Evolutionary conservation across 345 rosid genomes (phyloP).

Genomic region (Acer negundo): DNA sequence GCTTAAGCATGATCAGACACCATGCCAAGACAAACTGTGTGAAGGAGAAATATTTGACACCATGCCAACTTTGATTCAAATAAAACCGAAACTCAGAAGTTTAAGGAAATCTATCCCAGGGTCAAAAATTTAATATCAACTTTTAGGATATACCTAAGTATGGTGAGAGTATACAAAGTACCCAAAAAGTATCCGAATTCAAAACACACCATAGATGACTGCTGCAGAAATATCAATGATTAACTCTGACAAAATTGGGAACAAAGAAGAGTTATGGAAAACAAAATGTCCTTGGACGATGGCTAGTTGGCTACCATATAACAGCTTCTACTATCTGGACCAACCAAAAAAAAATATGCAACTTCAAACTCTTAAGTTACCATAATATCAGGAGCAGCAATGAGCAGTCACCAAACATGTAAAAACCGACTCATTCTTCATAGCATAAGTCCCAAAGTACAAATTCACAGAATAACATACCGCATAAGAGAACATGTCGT

Average conservation of each 20-base stretch:
- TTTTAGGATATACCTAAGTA: neutral
- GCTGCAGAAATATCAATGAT: neutral
- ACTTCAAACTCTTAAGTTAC: neutral
- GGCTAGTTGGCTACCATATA: neutral
- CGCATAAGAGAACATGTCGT: constrained; percentile 75
- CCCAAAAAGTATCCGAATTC: neutral
- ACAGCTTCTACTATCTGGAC: neutral
- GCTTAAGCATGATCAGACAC: neutral
- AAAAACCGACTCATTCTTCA: constrained; percentile 11
- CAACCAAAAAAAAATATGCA: neutral
- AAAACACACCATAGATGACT: neutral
- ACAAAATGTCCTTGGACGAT: neutral
- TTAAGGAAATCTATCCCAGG: neutral
- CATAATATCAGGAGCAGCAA: too few species aligned
- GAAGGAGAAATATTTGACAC: neutral
- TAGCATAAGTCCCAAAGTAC: constrained; percentile 12
- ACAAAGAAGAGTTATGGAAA: neutral
- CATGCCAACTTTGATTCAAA: neutral
- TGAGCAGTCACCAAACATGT: constrained; percentile 16
- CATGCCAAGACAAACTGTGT: neutral
- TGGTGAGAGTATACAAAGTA: neutral
- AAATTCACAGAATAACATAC: constrained; percentile 49
- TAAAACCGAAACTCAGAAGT: neutral
- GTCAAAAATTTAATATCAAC: neutral
- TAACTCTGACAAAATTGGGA: neutral